Percentiles rank a stretch among this genome's conserved stretches.
These are phyloP conservation scores for Solanum clarkiae DNA, from an alignment of 257 asterid genomes.

Conservation along the genomic window DNA sequence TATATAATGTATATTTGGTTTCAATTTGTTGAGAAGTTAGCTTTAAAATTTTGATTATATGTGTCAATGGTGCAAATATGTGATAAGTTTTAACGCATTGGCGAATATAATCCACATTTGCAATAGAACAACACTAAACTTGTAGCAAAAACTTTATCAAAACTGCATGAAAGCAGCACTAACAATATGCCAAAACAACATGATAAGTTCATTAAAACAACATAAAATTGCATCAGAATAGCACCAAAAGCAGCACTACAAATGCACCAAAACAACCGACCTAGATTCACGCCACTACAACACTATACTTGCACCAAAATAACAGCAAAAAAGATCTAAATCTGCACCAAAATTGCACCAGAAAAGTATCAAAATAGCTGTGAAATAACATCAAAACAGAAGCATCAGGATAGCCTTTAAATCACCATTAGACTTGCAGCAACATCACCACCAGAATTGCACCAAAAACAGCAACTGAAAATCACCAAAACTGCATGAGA, in stretches of 20 bases:
- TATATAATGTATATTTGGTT: too few relatives aligned
- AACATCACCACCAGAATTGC: background rate
- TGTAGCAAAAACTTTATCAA: background rate
- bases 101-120: background rate
- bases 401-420: background rate
- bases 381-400: background rate
- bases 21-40: too few relatives aligned
- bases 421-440: background rate
- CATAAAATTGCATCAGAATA: too few relatives aligned
- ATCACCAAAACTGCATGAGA: too few relatives aligned
- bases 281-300: background rate
- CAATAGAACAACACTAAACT: background rate
- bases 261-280: background rate
- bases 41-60: too few relatives aligned
- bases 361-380: background rate
- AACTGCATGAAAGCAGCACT: background rate
- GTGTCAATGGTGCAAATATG: background rate
- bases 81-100: background rate
- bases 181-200: background rate
- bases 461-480: too few relatives aligned
- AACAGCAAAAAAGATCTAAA: background rate
- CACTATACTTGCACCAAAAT: background rate
- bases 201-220: too few relatives aligned
- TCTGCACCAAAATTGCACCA: background rate
- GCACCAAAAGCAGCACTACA: background rate